phyloP scores from a whole-genome alignment of 1,284 basidiomycete species.

The Ceratorhiza oryzae-sativae region DNA sequence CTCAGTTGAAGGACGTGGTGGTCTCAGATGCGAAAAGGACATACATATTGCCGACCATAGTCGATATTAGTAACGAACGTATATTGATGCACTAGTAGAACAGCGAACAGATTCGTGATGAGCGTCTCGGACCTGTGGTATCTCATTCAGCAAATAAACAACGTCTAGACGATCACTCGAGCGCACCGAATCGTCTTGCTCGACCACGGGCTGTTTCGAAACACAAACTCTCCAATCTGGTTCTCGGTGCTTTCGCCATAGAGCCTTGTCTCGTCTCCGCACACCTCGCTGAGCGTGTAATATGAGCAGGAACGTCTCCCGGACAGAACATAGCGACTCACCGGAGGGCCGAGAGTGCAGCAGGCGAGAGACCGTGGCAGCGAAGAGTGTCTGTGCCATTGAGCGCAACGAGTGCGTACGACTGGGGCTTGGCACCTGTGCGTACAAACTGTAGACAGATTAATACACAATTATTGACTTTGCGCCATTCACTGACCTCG shows the following conservation, averaged over 20 bases:
- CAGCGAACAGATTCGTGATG: slow-evolving; percentile 67
- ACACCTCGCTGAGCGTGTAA: slow-evolving; percentile 12
- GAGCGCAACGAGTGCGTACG: slow-evolving; percentile 34
- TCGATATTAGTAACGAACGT: slow-evolving; percentile 71
- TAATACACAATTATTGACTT: neutral
- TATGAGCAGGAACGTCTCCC: neutral
- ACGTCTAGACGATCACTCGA: neutral
- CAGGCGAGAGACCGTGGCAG: slow-evolving; percentile 15
- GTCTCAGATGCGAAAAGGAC: slow-evolving; percentile 68
- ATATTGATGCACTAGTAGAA: slow-evolving; percentile 69
- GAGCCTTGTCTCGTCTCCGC: slow-evolving; percentile 17
- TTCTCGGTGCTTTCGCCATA: slow-evolving; percentile 24
- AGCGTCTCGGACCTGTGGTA: slow-evolving; percentile 61
- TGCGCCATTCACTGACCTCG: neutral
- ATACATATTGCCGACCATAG: slow-evolving; percentile 75
- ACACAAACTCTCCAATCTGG: slow-evolving; percentile 25
- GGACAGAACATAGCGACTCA: neutral
- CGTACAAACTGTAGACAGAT: slow-evolving; percentile 20
- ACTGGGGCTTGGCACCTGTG: slow-evolving; percentile 2
- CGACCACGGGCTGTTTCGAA: slow-evolving; percentile 21
- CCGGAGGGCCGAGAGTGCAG: slow-evolving; percentile 21
- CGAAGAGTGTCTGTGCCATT: slow-evolving; percentile 31
- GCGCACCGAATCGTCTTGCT: slow-evolving; percentile 23
- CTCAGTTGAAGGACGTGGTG: slow-evolving; percentile 51
- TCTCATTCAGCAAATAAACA: neutral